Evolutionary conservation across 2,329 filamentous ascomycete species (phyloP).

Genomic region (Monilinia fructicola): DNA sequence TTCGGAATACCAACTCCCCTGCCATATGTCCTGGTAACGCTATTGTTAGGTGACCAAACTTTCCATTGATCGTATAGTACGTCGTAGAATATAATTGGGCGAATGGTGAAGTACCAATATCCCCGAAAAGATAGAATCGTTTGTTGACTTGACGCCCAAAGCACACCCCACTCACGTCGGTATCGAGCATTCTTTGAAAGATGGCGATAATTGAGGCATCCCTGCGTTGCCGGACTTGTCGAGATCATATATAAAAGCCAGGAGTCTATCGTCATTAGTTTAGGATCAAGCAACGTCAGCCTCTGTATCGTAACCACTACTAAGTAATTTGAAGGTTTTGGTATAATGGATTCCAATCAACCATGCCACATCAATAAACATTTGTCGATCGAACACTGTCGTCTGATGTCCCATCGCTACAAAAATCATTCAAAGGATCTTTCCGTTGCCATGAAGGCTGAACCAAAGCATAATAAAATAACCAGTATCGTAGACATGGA

Average conservation of each 20-base stretch:
- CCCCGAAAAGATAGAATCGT: constrained; percentile 61
- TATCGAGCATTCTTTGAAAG: too few species aligned
- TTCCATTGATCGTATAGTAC: constrained; percentile 55
- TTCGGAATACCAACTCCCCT: constrained; percentile 55
- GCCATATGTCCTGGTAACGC: constrained; percentile 53
- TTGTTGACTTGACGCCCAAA: constrained; percentile 63
- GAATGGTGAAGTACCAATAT: constrained; percentile 45
- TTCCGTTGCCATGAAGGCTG: constrained; percentile 42
- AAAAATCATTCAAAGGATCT: constrained; percentile 56
- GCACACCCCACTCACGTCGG: constrained; percentile 51
- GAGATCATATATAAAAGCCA: constrained; percentile 59
- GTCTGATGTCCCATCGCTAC: constrained; percentile 59
- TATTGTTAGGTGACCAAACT: constrained; percentile 43
- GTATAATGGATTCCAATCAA: constrained; percentile 54
- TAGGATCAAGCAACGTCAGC: not conserved
- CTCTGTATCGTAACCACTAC: constrained; percentile 44
- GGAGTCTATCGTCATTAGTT: constrained; percentile 45
- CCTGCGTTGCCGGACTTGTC: constrained; percentile 48
- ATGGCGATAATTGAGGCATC: too few species aligned
- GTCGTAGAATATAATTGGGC: constrained; percentile 59
- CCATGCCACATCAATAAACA: constrained; percentile 62
- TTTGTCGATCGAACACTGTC: constrained; percentile 55
- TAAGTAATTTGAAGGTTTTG: constrained; percentile 53
- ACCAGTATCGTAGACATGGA: constrained; percentile 27
- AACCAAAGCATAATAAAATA: constrained; percentile 28